These are phyloP conservation scores for Geotrichum histeridarum DNA, from an alignment of 1,139 yeast species.

Conservation along the genomic window DNA sequence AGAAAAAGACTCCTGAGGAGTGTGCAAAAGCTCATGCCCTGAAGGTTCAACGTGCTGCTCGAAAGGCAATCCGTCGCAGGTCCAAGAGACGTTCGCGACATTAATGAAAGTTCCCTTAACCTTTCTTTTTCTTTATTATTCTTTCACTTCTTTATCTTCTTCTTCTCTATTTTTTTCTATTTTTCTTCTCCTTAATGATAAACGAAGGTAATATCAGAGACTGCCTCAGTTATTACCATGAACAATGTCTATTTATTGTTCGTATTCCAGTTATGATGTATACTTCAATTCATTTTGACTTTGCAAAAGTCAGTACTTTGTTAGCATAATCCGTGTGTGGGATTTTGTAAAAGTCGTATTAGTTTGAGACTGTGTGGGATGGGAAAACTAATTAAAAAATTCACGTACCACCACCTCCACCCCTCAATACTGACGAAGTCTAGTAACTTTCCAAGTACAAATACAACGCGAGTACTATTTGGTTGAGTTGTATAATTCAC, in stretches of 20 bases:
- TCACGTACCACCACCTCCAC: conserved; percentile 4
- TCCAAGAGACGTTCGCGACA: conserved; percentile 10
- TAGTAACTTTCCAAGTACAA: no score
- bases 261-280: neutral
- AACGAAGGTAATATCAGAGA: conserved; percentile 1
- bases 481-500: no score
- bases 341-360: no score
- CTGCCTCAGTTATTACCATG: conserved; percentile 1
- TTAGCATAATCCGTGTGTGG: no score
- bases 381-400: conserved; percentile 1
- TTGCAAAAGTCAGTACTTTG: no score
- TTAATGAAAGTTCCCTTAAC: neutral
- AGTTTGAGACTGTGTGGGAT: no score
- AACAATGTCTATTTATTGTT: conserved; percentile 6
- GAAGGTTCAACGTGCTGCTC: conserved; percentile 16
- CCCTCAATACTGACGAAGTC: neutral
- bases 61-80: conserved; percentile 12
- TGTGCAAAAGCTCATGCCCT: conserved; percentile 5
- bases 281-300: neutral
- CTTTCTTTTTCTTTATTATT: neutral
- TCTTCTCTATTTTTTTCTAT: neutral
- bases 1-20: conserved; percentile 7
- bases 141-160: neutral
- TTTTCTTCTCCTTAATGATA: neutral
- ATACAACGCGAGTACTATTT: no score